These are phyloP conservation scores for Firmiana major DNA, from an alignment of 345 rosid genomes.

Conservation along the genomic window DNA sequence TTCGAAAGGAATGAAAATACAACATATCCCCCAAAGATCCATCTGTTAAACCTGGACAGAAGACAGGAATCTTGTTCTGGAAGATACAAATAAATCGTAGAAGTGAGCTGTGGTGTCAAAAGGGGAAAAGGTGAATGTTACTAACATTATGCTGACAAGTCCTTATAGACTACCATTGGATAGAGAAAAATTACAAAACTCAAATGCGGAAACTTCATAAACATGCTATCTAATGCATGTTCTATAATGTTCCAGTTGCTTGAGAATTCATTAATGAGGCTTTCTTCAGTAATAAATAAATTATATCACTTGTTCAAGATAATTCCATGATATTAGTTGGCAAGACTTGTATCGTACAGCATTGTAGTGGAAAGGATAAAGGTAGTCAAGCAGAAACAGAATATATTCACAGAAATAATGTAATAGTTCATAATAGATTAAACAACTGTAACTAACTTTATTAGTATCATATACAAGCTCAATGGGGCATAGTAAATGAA, in stretches of 20 bases:
- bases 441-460: neutral
- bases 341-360: neutral
- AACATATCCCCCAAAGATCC: slow-evolving; percentile 97
- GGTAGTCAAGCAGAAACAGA: neutral
- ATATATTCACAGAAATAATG: neutral
- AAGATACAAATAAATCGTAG: slow-evolving; percentile 16
- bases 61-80: slow-evolving; percentile 89
- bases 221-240: neutral
- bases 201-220: neutral
- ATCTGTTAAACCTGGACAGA: slow-evolving; percentile 91
- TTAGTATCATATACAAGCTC: neutral
- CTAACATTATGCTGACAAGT: neutral
- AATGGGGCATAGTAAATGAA: neutral
- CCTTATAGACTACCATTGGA: neutral
- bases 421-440: neutral
- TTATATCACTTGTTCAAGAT: neutral
- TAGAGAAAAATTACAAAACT: neutral
- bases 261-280: neutral
- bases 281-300: neutral
- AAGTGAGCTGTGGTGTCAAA: neutral
- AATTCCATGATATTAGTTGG: neutral
- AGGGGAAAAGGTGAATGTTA: neutral
- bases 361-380: neutral
- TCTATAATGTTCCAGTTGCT: neutral
- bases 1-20: slow-evolving; percentile 65